These are phyloP conservation scores for Rostrohypoxylon terebratum DNA, from an alignment of 495 filamentous ascomycete species.

Conservation along the genomic window DNA sequence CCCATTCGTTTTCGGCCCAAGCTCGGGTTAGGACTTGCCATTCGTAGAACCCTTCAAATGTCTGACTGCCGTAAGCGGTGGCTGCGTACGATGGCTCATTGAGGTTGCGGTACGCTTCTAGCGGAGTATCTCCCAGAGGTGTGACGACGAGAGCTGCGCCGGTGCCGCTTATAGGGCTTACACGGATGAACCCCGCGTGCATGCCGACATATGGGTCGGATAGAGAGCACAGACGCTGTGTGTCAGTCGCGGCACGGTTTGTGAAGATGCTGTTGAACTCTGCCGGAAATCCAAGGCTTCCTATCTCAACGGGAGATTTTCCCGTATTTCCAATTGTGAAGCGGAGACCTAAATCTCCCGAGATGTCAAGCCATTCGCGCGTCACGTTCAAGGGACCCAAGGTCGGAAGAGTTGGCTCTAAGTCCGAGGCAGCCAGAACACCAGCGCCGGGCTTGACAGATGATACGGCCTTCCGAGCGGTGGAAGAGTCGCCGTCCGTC, in stretches of 20 bases:
- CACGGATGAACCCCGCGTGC: conserved; percentile 63
- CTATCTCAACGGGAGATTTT: conserved; percentile 56
- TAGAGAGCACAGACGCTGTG: conserved; percentile 56
- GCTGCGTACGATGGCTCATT: conserved; percentile 47
- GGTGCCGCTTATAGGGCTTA: conserved; percentile 57
- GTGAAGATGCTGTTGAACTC: conserved; percentile 70
- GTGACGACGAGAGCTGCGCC: conserved; percentile 62
- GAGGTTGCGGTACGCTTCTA: conserved; percentile 65
- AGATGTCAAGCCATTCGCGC: conserved; percentile 57
- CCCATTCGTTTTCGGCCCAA: conserved; percentile 65
- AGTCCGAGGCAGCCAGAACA: conserved; percentile 50
- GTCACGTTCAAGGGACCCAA: conserved; percentile 53
- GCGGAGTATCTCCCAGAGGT: conserved; percentile 57
- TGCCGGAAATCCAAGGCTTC: conserved; percentile 64
- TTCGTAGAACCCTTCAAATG: conserved; percentile 65
- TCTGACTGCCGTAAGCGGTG: conserved; percentile 60
- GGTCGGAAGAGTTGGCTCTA: conserved; percentile 50
- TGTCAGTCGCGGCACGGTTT: conserved; percentile 56
- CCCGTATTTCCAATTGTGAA: conserved; percentile 61
- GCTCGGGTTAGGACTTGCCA: conserved; percentile 62
- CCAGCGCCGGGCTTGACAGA: conserved; percentile 30
- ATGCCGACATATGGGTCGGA: conserved; percentile 65
- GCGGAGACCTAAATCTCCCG: conserved; percentile 59
- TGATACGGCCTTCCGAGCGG: conserved; percentile 49
- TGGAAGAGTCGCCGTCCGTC: conserved; percentile 55